Conservation (phyloP, 352 stramenopile species). For the Globisporangium heterothallicum region DNA sequence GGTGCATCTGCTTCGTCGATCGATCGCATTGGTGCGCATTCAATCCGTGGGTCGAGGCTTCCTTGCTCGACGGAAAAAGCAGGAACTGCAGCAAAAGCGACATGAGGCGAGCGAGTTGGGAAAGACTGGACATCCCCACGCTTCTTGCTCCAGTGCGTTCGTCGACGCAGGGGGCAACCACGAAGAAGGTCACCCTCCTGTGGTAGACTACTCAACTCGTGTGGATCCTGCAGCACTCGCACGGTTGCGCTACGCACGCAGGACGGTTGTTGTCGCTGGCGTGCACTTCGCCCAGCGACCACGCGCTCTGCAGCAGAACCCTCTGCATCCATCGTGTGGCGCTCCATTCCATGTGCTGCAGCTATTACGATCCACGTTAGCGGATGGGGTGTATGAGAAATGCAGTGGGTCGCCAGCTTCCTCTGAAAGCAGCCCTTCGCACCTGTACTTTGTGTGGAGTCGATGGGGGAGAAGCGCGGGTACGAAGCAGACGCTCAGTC, state of each 20-base stretch:
- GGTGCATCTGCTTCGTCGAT: constrained; percentile 23
- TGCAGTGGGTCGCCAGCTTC: neutral
- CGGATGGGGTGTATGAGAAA: neutral
- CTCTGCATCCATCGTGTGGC: neutral
- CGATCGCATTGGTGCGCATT: constrained; percentile 22
- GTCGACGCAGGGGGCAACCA: too few relatives aligned
- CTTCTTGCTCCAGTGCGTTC: neutral
- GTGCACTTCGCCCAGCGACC: neutral
- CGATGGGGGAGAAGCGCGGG: constrained; percentile 22
- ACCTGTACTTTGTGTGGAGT: constrained; percentile 37
- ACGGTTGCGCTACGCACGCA: neutral
- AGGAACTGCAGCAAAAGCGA: neutral
- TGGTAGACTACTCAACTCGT: constrained; percentile 1
- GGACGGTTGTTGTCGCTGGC: neutral
- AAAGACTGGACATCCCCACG: neutral
- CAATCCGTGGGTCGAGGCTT: constrained; percentile 21
- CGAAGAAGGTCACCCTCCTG: too few relatives aligned
- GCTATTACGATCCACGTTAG: constrained; percentile 3
- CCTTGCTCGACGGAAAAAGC: neutral
- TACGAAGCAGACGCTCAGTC: constrained; percentile 1
- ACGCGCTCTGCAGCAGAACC: neutral
- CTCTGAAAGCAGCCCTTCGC: neutral
- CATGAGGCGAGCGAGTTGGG: neutral
- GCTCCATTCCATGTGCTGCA: constrained; percentile 5
- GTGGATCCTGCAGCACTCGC: constrained; percentile 3